Percentiles rank a stretch among this genome's conserved stretches.
These are phyloP conservation scores for Xerocomus brunneocitrinus DNA, from an alignment of 768 basidiomycete species.

Conservation along the genomic window DNA sequence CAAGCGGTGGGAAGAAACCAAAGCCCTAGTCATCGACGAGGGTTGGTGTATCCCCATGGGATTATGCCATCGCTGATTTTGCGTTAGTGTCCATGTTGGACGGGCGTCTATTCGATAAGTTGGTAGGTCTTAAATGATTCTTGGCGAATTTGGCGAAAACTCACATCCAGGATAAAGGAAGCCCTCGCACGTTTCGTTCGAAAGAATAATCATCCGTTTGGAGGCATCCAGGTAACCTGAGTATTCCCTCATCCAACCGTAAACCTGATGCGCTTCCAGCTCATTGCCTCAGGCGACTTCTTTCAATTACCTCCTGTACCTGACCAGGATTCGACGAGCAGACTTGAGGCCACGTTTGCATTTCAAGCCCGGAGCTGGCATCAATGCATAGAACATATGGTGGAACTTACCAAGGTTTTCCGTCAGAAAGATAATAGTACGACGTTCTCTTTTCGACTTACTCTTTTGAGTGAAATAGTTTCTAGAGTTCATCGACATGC, in stretches of 20 bases:
- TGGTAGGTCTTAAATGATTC: constrained; percentile 42
- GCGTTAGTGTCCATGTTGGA: constrained; percentile 72
- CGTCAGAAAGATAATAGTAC: constrained; percentile 60
- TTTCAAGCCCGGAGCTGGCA: constrained; percentile 66
- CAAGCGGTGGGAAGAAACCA: constrained; percentile 47
- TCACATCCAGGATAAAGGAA: constrained; percentile 17
- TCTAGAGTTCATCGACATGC: constrained; percentile 87
- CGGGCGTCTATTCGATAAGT: constrained; percentile 62
- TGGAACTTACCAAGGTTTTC: constrained; percentile 61
- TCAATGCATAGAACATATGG: constrained; percentile 43
- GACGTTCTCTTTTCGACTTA: not conserved
- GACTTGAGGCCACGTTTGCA: constrained; percentile 51
- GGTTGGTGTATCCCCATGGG: constrained; percentile 35
- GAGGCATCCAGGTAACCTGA: constrained; percentile 55
- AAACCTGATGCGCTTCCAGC: constrained; percentile 34
- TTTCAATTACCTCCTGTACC: constrained; percentile 76
- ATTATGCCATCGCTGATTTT: not conserved
- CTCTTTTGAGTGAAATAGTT: not conserved
- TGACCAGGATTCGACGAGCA: constrained; percentile 43
- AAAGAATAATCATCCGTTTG: constrained; percentile 46
- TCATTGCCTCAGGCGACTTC: constrained; percentile 74
- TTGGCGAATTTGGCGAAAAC: constrained; percentile 20
- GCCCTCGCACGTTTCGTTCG: constrained; percentile 43
- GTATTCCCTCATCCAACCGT: not conserved
- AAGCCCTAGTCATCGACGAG: constrained; percentile 69